These are phyloP conservation scores for Adansonia digitata DNA, from an alignment of 345 rosid genomes.

Conservation along the genomic window DNA sequence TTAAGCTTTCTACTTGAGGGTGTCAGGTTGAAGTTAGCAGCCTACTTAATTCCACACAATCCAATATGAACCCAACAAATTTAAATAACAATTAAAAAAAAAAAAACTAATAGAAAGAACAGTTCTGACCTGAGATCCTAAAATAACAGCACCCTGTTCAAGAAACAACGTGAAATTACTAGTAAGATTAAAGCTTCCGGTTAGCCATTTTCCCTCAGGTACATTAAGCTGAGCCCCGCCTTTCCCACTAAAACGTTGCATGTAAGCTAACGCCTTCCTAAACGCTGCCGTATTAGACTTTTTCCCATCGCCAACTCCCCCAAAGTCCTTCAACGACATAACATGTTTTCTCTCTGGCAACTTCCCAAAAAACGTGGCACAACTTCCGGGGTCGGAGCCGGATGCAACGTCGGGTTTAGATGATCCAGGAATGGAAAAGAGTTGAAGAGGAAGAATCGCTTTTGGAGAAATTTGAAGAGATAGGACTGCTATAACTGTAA, in stretches of 20 bases:
- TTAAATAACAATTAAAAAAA: not conserved
- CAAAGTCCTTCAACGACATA: slow-evolving; percentile 75
- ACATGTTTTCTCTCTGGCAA: slow-evolving; percentile 42
- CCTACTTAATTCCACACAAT: not conserved
- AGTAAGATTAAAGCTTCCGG: slow-evolving; percentile 93
- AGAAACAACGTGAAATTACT: slow-evolving; percentile 90
- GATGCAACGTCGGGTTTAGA: not conserved
- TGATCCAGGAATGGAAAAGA: slow-evolving; percentile 20
- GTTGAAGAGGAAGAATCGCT: slow-evolving; percentile 31
- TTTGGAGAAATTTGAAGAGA: slow-evolving; percentile 57
- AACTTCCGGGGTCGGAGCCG: slow-evolving; percentile 24
- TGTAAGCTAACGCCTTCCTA: slow-evolving; percentile 52
- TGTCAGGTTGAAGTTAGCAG: not conserved
- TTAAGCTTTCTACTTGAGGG: not conserved
- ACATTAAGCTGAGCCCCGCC: slow-evolving; percentile 83
- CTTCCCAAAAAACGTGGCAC: slow-evolving; percentile 27
- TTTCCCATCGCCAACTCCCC: slow-evolving; percentile 84
- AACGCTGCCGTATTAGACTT: slow-evolving; percentile 77
- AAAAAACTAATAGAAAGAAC: not conserved
- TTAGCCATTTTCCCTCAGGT: slow-evolving; percentile 74
- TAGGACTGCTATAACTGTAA: slow-evolving; percentile 46
- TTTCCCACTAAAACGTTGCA: slow-evolving; percentile 35
- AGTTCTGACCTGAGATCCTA: slow-evolving; percentile 75
- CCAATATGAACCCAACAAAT: not conserved
- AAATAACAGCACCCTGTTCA: slow-evolving; percentile 64